Conservation (phyloP, 169 alveolate genomes). For the Perkinsus marinus region DNA sequence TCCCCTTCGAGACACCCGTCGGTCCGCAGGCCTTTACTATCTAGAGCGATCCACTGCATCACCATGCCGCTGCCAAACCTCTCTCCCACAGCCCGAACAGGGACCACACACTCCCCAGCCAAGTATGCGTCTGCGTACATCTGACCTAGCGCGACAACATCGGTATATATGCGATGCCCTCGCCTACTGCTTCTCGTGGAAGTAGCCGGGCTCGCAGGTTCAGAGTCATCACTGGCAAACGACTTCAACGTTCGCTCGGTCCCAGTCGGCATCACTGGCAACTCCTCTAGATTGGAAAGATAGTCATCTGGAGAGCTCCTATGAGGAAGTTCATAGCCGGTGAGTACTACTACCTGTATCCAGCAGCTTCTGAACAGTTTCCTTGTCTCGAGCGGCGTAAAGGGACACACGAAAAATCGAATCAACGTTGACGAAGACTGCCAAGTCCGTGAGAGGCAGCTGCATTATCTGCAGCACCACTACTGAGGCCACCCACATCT, state of each 20-base stretch:
- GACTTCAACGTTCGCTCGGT: too few species aligned
- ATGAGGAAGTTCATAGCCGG: too few species aligned
- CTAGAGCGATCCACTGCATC: neutral
- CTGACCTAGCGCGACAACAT: too few species aligned
- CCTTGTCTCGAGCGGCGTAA: neutral
- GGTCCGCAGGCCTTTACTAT: neutral
- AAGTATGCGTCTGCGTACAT: neutral
- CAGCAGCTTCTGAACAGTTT: neutral
- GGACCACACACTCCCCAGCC: neutral
- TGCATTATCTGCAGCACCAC: neutral
- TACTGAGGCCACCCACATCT: neutral
- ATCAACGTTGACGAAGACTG: neutral
- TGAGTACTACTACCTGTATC: neutral
- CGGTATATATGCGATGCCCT: neutral
- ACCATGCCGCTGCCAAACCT: neutral
- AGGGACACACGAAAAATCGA: neutral
- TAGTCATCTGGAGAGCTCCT: too few species aligned
- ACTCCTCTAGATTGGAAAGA: too few species aligned
- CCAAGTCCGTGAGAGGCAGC: neutral
- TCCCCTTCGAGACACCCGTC: neutral
- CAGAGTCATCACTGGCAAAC: too few species aligned
- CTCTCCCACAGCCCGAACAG: neutral
- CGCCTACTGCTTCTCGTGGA: neutral
- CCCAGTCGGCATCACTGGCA: too few species aligned
- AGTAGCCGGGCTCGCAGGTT: too few species aligned